Evolutionary conservation across 2,329 filamentous ascomycete genomes (phyloP).

Genomic region (Neonectria magnoliae): DNA sequence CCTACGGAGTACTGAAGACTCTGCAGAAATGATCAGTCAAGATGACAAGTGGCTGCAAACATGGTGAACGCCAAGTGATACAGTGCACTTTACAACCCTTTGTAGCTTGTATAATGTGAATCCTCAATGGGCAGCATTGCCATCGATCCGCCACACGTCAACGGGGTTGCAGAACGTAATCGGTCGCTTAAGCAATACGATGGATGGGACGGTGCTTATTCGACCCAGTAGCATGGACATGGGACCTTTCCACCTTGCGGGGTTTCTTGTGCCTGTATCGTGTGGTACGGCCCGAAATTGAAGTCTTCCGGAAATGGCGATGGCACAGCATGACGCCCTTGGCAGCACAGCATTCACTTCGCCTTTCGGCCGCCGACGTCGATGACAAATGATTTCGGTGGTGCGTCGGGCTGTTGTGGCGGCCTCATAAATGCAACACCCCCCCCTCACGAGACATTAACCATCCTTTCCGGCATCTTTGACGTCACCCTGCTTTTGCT

Average conservation of each 20-base stretch:
- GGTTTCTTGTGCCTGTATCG: background rate
- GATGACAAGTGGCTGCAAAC: background rate
- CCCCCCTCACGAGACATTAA: background rate
- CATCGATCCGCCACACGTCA: background rate
- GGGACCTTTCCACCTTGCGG: background rate
- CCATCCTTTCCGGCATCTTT: background rate
- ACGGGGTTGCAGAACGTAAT: background rate
- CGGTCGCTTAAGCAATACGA: background rate
- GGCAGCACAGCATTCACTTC: background rate
- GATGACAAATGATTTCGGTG: slow-evolving; percentile 4
- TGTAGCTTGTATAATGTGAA: too few species aligned
- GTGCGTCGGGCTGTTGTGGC: background rate
- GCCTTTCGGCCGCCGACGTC: background rate
- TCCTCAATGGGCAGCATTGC: too few species aligned
- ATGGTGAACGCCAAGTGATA: too few species aligned
- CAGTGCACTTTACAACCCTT: too few species aligned
- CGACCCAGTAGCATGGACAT: background rate
- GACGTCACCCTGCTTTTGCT: background rate
- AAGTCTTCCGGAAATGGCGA: background rate
- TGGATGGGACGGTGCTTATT: background rate
- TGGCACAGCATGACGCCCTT: background rate
- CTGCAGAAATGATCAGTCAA: too few species aligned
- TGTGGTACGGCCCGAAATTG: background rate
- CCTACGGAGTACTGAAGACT: too few species aligned
- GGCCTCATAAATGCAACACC: slow-evolving; percentile 5